Base-by-base conservation (phyloP, 257 asterid species). In the Anisodus tanguticus region DNA sequence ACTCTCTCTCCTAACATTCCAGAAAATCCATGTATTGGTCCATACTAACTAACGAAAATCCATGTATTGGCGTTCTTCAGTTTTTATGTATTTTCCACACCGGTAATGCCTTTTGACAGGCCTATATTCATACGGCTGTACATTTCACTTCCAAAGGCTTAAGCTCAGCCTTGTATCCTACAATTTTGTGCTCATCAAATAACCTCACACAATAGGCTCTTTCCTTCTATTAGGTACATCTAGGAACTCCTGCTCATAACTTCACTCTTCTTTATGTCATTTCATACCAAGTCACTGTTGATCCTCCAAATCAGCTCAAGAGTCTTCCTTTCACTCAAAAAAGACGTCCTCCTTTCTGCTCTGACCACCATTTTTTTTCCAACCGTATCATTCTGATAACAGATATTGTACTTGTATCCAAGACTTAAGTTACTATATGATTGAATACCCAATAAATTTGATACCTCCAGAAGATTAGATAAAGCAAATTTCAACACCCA, bases 231-330 rank as follows among this genome's bases (percentile, higher is more conserved):
- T 37, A 68, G 15, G 77, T 37, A 7, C 53, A 69, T 69, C 77
- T 39, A 68, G 77, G 41, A 68, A 47, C 77, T 37, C 26, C 49
- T 39, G 77, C 31, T 15, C 77, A 69, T 69, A 39, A 39, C 54
- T 16, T 39, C 54, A 69, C 77, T 69, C 76, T 67, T 67, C 77
- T 69, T 16, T 39, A 39, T 4, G 7, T 9, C 70, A 64, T 26
- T 64, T 64, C 74, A 69, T 39, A 69, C 13, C 53, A 69, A 69
- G 47, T 69, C 77, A 69, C 77, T 39, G 54, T n/a, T 69, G 26
- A 26, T 26, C 43, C 9, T 64, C 71, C 26, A 69, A 69, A 69
- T 69, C 53, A 39, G 35, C 54, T 69, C 55, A 16, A 16, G 16
- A 41, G 78, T 69, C 55, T 41, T 69, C 31, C 54, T 41, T 69